Evolutionary conservation across 306 rosid genomes (phyloP).

Genomic region (Cucurbita argyrosperma): DNA sequence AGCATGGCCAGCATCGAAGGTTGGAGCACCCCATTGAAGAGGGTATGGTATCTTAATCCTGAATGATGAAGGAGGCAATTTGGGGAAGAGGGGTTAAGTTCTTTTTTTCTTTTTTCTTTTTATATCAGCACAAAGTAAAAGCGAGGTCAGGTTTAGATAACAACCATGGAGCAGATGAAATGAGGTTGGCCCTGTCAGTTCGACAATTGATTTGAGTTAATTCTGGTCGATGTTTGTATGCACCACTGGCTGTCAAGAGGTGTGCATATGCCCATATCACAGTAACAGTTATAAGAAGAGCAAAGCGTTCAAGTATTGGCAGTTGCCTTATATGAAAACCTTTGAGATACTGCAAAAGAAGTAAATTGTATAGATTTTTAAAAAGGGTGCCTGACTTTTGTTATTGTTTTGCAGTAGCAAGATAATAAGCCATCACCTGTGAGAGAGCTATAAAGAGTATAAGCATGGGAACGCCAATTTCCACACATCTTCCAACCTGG

Average conservation of each 20-base stretch:
- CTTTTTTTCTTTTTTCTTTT: background rate
- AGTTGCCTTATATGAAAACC: conserved; percentile 55
- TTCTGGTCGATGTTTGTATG: conserved; percentile 76
- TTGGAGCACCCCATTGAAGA: conserved; percentile 97
- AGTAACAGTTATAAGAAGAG: conserved; percentile 72
- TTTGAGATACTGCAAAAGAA: conserved; percentile 57
- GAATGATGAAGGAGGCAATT: background rate
- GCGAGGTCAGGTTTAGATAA: conserved; percentile 10
- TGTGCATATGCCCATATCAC: conserved; percentile 98
- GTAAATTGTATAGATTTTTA: background rate
- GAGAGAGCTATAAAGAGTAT: conserved; percentile 65
- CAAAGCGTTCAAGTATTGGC: conserved; percentile 76
- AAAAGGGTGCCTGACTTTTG: background rate
- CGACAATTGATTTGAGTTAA: conserved; percentile 64
- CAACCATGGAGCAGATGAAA: conserved; percentile 95
- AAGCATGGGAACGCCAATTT: conserved; percentile 92
- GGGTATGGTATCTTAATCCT: conserved; percentile 97
- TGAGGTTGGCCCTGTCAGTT: conserved; percentile 78
- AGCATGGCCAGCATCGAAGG: conserved; percentile 83
- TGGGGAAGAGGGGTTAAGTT: background rate
- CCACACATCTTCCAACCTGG: conserved; percentile 94
- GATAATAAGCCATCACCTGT: conserved; percentile 36
- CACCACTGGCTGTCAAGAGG: conserved; percentile 89
- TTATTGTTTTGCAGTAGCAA: background rate
- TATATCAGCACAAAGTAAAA: background rate